Conservation (phyloP, 148 eudicot genomes). For the Salicornia ramosissima region DNA sequence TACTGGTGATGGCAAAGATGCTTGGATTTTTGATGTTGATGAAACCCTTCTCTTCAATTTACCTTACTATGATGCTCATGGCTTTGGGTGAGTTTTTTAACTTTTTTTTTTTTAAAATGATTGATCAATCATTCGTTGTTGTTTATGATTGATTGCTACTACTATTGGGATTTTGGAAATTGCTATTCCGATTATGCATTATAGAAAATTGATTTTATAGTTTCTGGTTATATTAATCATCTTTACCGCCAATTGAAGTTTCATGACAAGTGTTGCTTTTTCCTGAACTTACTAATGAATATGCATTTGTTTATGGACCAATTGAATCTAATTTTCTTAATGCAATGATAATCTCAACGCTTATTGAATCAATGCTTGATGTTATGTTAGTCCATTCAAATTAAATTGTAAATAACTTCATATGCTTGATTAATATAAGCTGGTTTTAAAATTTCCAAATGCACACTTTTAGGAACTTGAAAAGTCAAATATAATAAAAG, state of each 20-base stretch:
- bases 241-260: neutral
- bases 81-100: conserved; percentile 49
- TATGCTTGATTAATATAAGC: no score
- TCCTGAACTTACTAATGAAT: neutral
- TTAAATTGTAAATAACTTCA: no score
- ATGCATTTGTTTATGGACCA: neutral
- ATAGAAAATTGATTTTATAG: no score
- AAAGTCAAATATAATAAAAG: no score
- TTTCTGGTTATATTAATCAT: no score
- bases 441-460: no score
- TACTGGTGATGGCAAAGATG: conserved; percentile 50
- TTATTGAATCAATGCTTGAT: no score
- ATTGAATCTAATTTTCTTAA: neutral
- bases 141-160: neutral
- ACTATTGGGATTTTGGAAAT: neutral
- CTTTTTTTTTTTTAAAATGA: neutral
- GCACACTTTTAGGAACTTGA: no score
- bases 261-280: neutral
- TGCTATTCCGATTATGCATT: no score
- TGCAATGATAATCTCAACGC: no score
- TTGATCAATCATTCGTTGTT: neutral
- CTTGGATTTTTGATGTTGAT: conserved; percentile 85
- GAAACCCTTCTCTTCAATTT: conserved; percentile 70
- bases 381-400: no score
- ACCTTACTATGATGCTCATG: conserved; percentile 51